Conservation (phyloP, 2,329 filamentous ascomycete species). For the Dryadomyces quercus-mongolicae region DNA sequence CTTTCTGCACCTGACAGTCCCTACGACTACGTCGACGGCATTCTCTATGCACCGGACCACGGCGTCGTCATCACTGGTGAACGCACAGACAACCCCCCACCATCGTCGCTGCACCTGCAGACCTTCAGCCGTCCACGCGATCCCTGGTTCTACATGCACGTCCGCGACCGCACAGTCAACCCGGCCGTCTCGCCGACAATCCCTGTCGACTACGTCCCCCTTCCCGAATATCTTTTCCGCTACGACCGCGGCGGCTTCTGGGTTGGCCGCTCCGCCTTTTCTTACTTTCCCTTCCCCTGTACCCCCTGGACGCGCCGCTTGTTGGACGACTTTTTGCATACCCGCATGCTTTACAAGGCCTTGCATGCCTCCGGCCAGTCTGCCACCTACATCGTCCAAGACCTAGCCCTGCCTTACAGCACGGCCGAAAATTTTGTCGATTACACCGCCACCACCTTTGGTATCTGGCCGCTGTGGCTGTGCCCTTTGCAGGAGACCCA, state of each 20-base stretch:
- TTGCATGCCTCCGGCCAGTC: conserved; percentile 56
- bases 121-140: conserved; percentile 47
- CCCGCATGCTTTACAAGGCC: conserved; percentile 61
- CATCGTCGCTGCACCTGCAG: conserved; percentile 28
- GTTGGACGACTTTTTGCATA: conserved; percentile 62
- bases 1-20: conserved; percentile 12
- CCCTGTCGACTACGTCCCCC: conserved; percentile 45
- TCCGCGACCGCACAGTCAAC: conserved; percentile 25
- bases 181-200: conserved; percentile 4
- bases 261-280: conserved; percentile 54
- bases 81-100: conserved; percentile 40
- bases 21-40: conserved; percentile 61
- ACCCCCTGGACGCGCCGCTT: conserved; percentile 53
- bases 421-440: conserved; percentile 40
- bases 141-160: conserved; percentile 70
- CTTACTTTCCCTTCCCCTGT: conserved; percentile 56
- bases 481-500: conserved; percentile 36
- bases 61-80: conserved; percentile 56
- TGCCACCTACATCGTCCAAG: conserved; percentile 55
- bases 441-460: conserved; percentile 37
- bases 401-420: conserved; percentile 46
- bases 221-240: conserved; percentile 64
- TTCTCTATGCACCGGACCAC: conserved; percentile 48
- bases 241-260: conserved; percentile 69
- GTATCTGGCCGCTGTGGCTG: conserved; percentile 50